Evolutionary conservation across 345 rosid species (phyloP).

Genomic region (Ceriops zippeliana): DNA sequence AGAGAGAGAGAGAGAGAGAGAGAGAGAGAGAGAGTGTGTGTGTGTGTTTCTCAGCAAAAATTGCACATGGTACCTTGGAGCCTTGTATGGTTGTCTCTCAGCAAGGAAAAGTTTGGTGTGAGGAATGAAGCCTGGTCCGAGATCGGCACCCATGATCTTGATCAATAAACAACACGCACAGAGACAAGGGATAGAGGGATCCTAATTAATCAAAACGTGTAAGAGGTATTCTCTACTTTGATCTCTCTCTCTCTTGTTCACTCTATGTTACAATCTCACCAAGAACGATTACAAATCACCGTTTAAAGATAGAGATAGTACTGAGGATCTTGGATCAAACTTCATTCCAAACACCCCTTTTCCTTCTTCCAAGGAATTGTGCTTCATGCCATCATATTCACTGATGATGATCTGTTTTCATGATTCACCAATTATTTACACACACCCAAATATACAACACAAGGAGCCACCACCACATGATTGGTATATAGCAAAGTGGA

Average conservation of each 20-base stretch:
- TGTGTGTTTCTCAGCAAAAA: no score
- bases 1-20: no score
- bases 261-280: no score
- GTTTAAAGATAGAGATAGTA: not conserved
- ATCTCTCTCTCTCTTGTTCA: no score
- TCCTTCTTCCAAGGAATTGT: conserved; percentile 26
- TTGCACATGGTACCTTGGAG: conserved; percentile 9
- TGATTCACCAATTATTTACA: conserved; percentile 33
- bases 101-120: conserved; percentile 43
- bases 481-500: conserved; percentile 2
- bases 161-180: no score
- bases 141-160: conserved; percentile 27
- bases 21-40: no score
- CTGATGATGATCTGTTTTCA: conserved; percentile 17
- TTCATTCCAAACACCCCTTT: conserved; percentile 57
- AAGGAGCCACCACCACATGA: not conserved
- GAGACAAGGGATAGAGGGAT: no score
- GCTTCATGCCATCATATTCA: not conserved
- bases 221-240: no score
- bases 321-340: conserved; percentile 43
- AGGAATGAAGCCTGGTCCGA: conserved; percentile 96
- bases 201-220: no score
- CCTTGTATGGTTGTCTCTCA: not conserved
- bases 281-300: not conserved
- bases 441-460: conserved; percentile 4